phyloP scores from a whole-genome alignment of 2,329 filamentous ascomycete genomes.

The Leptographium radiaticola region DNA sequence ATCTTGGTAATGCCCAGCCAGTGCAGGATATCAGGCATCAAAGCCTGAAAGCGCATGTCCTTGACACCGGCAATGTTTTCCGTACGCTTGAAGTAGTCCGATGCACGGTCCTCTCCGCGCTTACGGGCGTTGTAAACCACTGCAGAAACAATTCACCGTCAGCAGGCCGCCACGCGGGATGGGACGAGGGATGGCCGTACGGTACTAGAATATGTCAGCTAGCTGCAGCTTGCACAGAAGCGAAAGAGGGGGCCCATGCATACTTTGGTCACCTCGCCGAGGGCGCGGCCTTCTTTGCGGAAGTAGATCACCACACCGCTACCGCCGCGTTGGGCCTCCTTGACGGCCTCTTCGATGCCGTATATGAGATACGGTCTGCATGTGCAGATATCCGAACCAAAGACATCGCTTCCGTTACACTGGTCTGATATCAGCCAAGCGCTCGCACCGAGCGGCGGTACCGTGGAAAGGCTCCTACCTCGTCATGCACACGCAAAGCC shows the following conservation, averaged over 20 bases:
- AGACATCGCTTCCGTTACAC: constrained; percentile 96
- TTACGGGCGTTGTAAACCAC: constrained; percentile 71
- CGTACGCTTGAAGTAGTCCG: constrained; percentile 93
- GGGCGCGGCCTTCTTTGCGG: constrained; percentile 86
- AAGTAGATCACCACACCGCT: constrained; percentile 97
- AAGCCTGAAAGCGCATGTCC: constrained; percentile 91
- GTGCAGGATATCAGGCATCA: constrained; percentile 96
- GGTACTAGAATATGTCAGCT: constrained; percentile 8
- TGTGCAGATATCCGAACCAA: constrained; percentile 95
- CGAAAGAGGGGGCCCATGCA: background rate
- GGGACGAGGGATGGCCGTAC: constrained; percentile 6
- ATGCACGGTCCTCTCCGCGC: constrained; percentile 65
- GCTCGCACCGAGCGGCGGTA: background rate
- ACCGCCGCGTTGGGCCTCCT: constrained; percentile 87
- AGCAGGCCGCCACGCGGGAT: background rate
- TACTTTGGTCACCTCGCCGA: constrained; percentile 96
- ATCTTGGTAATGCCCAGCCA: constrained; percentile 99
- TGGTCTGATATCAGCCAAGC: background rate
- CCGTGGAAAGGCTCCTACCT: constrained; percentile 26
- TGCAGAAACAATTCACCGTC: constrained; percentile 9
- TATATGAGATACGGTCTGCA: constrained; percentile 93
- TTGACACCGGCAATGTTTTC: constrained; percentile 97
- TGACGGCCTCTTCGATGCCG: constrained; percentile 93
- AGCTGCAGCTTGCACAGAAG: background rate
- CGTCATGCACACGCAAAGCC: constrained; percentile 68